A percentile compares a stretch with the other conserved stretches of the same genome.
Conservation (phyloP, 805 yeast species). For the Myxozyma udenii region DNA sequence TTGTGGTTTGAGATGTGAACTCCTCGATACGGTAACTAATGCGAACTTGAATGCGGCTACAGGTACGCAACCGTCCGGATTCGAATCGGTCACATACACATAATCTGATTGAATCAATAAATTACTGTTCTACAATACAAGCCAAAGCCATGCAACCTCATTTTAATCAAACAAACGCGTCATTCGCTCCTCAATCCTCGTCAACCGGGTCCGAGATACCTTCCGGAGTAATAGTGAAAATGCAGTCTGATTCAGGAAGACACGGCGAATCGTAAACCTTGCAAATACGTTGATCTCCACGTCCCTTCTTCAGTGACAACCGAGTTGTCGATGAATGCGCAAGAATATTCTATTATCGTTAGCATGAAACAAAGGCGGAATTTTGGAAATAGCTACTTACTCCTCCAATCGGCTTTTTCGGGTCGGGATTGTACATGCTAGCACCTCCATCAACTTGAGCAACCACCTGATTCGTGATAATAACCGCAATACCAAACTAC, state of each 20-base stretch:
- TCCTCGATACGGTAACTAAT: too few species aligned
- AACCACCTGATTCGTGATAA: constrained; percentile 92
- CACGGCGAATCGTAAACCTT: constrained; percentile 96
- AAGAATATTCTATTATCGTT: constrained; percentile 57
- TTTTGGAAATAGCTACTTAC: constrained; percentile 12
- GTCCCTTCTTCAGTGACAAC: constrained; percentile 82
- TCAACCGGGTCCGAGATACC: constrained; percentile 95
- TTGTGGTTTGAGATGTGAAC: too few species aligned
- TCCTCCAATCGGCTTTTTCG: constrained; percentile 98
- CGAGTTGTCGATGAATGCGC: constrained; percentile 97
- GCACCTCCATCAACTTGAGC: constrained; percentile 92
- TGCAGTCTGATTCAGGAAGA: constrained; percentile 90
- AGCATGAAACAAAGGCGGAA: neutral
- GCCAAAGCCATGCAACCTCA: too few species aligned
- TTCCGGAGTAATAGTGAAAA: constrained; percentile 92
- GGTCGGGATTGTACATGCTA: constrained; percentile 84
- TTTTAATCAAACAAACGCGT: too few species aligned
- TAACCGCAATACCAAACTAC: constrained; percentile 88
- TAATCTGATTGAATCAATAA: too few species aligned
- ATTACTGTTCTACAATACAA: too few species aligned
- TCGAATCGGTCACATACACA: too few species aligned
- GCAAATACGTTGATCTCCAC: constrained; percentile 88
- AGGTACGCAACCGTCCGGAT: too few species aligned
- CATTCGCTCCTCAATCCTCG: constrained; percentile 60
- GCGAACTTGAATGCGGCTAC: too few species aligned